Evolutionary conservation across 306 rosid genomes (phyloP).

Genomic region (Vigna angularis): DNA sequence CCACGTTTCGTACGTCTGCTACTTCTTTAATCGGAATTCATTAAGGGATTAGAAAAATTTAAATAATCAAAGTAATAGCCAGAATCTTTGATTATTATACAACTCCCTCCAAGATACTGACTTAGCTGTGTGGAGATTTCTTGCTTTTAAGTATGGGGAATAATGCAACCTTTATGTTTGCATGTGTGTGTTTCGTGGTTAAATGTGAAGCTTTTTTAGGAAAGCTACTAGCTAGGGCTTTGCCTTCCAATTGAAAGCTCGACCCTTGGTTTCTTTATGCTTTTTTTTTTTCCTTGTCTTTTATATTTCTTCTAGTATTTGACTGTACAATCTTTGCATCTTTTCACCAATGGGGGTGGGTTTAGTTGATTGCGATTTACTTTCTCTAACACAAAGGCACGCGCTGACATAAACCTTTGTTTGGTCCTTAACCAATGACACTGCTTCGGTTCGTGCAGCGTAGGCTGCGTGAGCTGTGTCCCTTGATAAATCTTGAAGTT

Average conservation of each 20-base stretch:
- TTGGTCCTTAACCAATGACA: slow-evolving; percentile 40
- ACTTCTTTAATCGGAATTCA: slow-evolving; percentile 47
- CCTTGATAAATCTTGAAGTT: slow-evolving; percentile 49
- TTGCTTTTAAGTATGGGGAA: slow-evolving; percentile 63
- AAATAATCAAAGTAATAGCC: slow-evolving; percentile 37
- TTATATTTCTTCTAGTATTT: slow-evolving; percentile 29
- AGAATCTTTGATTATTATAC: slow-evolving; percentile 54
- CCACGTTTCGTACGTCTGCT: slow-evolving; percentile 57
- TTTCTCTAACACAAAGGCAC: slow-evolving; percentile 17
- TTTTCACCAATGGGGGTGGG: slow-evolving; percentile 45
- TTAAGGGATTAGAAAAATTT: slow-evolving; percentile 20
- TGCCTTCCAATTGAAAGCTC: slow-evolving; percentile 54
- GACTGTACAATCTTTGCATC: slow-evolving; percentile 39
- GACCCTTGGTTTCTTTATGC: slow-evolving; percentile 17
- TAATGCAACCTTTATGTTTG: slow-evolving; percentile 54
- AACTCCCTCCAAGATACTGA: slow-evolving; percentile 52
- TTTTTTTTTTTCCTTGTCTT: slow-evolving; percentile 2
- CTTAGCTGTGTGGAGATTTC: slow-evolving; percentile 75
- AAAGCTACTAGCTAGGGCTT: slow-evolving; percentile 59
- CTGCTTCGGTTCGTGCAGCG: slow-evolving; percentile 29
- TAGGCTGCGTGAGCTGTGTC: slow-evolving; percentile 42
- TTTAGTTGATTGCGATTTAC: slow-evolving; percentile 24
- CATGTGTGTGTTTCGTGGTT: slow-evolving; percentile 18
- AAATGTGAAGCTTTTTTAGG: slow-evolving; percentile 49
- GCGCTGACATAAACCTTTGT: slow-evolving; percentile 25